phyloP scores from a whole-genome alignment of 73 alveolate species.

The Tetrahymena thermophila region DNA sequence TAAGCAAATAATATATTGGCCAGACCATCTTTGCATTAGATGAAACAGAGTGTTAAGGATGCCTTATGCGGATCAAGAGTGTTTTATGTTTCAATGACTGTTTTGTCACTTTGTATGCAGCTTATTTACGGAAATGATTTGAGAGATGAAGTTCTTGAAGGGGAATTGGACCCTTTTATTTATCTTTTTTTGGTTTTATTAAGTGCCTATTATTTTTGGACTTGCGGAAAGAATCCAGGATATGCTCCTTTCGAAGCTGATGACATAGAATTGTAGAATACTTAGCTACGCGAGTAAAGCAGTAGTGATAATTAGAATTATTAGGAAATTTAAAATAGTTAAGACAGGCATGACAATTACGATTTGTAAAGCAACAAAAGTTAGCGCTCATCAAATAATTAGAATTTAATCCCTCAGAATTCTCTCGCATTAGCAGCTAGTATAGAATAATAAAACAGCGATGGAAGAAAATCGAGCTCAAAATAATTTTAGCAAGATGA shows the following conservation, averaged over 20 bases:
- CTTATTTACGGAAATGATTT: not conserved
- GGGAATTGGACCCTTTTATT: not conserved
- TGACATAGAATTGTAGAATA: not conserved
- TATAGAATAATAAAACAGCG: not conserved
- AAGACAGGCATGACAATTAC: not conserved
- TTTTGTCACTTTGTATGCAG: not conserved
- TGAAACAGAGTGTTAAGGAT: not conserved
- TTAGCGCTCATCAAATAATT: not conserved
- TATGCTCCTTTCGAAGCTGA: not conserved
- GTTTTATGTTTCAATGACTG: not conserved
- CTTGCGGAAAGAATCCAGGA: constrained; percentile 3
- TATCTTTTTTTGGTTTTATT: not conserved
- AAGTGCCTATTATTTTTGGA: not conserved
- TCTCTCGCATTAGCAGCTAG: not conserved
- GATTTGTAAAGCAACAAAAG: not conserved
- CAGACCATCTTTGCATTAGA: not conserved
- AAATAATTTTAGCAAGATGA: not conserved
- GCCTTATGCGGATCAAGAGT: not conserved
- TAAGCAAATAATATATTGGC: not conserved
- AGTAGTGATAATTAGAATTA: not conserved
- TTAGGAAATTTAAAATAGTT: not conserved
- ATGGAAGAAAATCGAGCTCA: not conserved
- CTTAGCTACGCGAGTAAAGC: not conserved
- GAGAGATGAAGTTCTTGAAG: not conserved
- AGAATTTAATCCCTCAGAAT: not conserved